Evolutionary conservation across 257 asterid genomes (phyloP).

Genomic region (Fraxinus excelsior): DNA sequence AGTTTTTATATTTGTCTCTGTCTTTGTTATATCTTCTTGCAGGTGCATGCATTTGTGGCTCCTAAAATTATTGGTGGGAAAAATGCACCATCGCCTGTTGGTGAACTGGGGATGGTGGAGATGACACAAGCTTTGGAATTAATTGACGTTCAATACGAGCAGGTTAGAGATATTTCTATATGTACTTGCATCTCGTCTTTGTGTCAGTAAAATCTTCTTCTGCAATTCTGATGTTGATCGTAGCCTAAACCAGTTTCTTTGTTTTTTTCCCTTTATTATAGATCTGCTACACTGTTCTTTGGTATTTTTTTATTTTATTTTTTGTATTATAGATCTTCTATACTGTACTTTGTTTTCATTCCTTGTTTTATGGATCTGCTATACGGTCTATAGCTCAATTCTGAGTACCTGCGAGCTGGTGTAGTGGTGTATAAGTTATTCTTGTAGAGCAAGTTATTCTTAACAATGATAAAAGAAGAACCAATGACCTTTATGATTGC

Average conservation of each 20-base stretch:
- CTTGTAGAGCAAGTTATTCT: not conserved
- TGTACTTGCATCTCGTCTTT: not conserved
- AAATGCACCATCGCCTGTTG: constrained; percentile 92
- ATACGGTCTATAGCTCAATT: not conserved
- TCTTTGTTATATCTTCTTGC: constrained; percentile 23
- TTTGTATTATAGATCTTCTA: not conserved
- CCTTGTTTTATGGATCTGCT: not conserved
- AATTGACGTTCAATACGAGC: constrained; percentile 76
- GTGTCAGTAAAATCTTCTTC: not conserved
- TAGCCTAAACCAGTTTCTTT: not conserved
- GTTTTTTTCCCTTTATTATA: no score
- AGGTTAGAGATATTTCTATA: constrained; percentile 45
- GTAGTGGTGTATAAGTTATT: not conserved
- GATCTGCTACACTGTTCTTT: not conserved
- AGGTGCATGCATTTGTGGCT: constrained; percentile 97
- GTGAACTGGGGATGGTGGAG: constrained; percentile 99
- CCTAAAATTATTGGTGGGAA: constrained; percentile 95
- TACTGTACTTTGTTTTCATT: not conserved
- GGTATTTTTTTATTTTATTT: no score
- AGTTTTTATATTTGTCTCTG: not conserved
- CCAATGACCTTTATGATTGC: not conserved
- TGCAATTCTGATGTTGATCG: not conserved
- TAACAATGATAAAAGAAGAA: no score
- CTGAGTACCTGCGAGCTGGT: not conserved
- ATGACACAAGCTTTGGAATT: constrained; percentile 95